These are phyloP conservation scores for Cyclocybe aegerita DNA, from an alignment of 768 basidiomycete genomes.

Conservation along the genomic window DNA sequence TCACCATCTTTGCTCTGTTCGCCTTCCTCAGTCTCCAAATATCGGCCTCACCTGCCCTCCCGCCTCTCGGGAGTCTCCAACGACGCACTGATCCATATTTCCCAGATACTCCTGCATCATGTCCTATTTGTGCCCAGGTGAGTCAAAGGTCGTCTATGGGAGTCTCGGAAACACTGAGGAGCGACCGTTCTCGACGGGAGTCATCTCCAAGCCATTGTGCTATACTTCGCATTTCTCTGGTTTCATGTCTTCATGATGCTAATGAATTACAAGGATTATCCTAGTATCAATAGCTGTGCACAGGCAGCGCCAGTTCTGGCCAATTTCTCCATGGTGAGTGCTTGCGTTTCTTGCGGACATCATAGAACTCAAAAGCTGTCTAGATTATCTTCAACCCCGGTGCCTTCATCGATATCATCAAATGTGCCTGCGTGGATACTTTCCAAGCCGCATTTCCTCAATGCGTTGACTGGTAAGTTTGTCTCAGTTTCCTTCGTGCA, in stretches of 20 bases:
- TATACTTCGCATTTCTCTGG: not conserved
- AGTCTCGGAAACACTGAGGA: no score
- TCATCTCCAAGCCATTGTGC: not conserved
- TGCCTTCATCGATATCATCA: constrained; percentile 59
- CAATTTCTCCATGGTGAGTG: constrained; percentile 51
- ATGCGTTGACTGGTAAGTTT: constrained; percentile 63
- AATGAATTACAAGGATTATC: constrained; percentile 37
- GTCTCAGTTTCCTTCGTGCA: not conserved
- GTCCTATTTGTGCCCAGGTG: constrained; percentile 54
- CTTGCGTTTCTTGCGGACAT: not conserved
- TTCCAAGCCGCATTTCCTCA: constrained; percentile 53
- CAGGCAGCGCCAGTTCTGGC: constrained; percentile 56
- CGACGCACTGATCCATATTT: constrained; percentile 43
- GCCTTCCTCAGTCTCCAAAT: constrained; percentile 18
- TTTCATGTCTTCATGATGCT: no score
- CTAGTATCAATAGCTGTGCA: constrained; percentile 55
- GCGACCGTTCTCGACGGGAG: no score
- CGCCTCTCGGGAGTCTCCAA: not conserved
- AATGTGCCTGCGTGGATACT: constrained; percentile 57
- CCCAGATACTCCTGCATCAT: constrained; percentile 54
- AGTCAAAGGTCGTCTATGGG: constrained; percentile 5
- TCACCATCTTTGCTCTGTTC: constrained; percentile 21
- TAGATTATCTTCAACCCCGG: constrained; percentile 67
- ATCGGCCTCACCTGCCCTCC: constrained; percentile 19
- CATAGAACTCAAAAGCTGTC: not conserved